Percentiles rank a stretch among this genome's conserved stretches.
These are phyloP conservation scores for Wickerhamomyces sp. DNA, from an alignment of 1,139 yeast species.

Conservation along the genomic window DNA sequence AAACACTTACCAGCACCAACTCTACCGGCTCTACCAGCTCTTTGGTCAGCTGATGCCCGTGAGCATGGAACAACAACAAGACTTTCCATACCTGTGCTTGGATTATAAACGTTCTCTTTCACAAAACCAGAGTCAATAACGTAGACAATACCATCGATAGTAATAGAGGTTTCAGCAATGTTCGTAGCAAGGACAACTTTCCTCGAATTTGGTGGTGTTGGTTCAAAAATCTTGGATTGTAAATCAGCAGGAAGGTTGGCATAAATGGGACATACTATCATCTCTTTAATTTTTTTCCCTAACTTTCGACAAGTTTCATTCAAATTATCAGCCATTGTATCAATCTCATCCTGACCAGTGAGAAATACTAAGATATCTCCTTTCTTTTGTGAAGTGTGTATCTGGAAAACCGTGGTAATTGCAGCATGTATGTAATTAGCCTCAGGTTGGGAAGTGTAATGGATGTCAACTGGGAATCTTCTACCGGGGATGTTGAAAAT, in stretches of 20 bases:
- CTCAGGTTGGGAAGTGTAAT: conserved; percentile 82
- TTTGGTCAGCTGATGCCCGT: conserved; percentile 89
- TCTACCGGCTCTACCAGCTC: conserved; percentile 98
- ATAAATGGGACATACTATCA: conserved; percentile 83
- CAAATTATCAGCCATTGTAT: conserved; percentile 67
- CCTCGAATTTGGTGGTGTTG: conserved; percentile 72
- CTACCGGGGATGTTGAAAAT: conserved; percentile 88
- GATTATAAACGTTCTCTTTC: conserved; percentile 78
- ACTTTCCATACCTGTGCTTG: conserved; percentile 86
- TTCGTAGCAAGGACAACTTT: conserved; percentile 94
- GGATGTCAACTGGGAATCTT: conserved; percentile 81
- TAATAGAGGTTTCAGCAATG: conserved; percentile 94
- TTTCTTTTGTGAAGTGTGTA: conserved; percentile 64
- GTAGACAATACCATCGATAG: conserved; percentile 85
- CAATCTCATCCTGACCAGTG: conserved; percentile 95
- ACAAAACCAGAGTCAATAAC: conserved; percentile 94
- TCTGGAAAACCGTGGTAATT: conserved; percentile 73
- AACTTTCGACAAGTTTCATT: conserved; percentile 59
- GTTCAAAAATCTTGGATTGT: conserved; percentile 79
- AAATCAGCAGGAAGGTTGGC: conserved; percentile 85
- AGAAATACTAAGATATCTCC: conserved; percentile 92
- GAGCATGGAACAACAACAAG: conserved; percentile 84
- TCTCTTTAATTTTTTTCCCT: conserved; percentile 56
- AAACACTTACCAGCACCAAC: conserved; percentile 96
- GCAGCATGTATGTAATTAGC: conserved; percentile 89